A percentile compares a stretch with the other conserved stretches of the same genome.
Conservation (phyloP, 2,329 filamentous ascomycete genomes). For the Ramularia collo-cygni region DNA sequence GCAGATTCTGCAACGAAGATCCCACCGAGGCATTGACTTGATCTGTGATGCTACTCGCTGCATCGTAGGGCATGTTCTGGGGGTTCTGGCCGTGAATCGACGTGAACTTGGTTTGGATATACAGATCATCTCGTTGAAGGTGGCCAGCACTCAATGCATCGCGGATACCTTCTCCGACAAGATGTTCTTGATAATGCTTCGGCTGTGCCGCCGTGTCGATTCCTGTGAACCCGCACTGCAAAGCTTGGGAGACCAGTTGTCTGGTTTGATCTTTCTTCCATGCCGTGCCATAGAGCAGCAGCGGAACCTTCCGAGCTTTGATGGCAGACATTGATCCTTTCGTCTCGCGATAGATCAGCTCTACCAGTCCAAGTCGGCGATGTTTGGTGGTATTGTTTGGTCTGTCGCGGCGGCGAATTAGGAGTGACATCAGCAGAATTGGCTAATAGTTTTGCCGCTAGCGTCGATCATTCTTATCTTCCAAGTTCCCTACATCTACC, state of each 20-base stretch:
- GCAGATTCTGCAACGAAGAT: slow-evolving; percentile 60
- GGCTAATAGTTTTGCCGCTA: no score
- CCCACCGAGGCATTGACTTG: slow-evolving; percentile 62
- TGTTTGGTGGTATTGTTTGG: no score
- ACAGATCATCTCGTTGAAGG: slow-evolving; percentile 55
- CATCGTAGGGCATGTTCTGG: slow-evolving; percentile 56
- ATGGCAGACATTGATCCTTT: slow-evolving; percentile 9
- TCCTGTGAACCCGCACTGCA: slow-evolving; percentile 62
- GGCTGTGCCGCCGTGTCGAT: slow-evolving; percentile 76
- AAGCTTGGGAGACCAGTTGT: slow-evolving; percentile 60
- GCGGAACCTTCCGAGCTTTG: slow-evolving; percentile 25
- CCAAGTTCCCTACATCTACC: no score
- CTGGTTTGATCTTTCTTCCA: slow-evolving; percentile 70
- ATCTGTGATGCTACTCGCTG: slow-evolving; percentile 49
- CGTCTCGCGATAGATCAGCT: no score
- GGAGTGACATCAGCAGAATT: no score
- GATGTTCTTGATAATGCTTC: slow-evolving; percentile 66
- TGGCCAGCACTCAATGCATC: slow-evolving; percentile 53
- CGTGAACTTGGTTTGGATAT: slow-evolving; percentile 82
- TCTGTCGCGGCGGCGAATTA: no score
- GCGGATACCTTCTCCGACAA: slow-evolving; percentile 61
- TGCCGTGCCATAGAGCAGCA: slow-evolving; percentile 71
- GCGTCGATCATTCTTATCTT: no score
- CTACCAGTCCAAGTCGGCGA: no score
- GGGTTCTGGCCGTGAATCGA: slow-evolving; percentile 55